These are phyloP conservation scores for Fusarium oxysporum DNA, from an alignment of 2,329 filamentous ascomycete genomes.

Conservation along the genomic window DNA sequence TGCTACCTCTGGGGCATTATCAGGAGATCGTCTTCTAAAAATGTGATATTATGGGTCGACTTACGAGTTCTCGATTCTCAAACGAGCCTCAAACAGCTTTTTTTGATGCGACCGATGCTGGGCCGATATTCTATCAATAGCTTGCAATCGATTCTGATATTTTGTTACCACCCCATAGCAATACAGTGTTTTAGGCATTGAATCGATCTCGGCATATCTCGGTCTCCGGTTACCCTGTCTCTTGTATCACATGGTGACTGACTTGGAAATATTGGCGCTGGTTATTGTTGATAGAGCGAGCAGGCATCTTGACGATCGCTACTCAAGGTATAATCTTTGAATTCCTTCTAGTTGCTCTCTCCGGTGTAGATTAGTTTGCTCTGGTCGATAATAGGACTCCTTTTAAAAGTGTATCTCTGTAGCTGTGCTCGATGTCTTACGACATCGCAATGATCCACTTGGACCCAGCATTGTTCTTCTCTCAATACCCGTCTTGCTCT, in stretches of 20 bases:
- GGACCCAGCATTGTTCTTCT: not conserved
- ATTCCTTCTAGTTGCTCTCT: no score
- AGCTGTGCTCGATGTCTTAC: not conserved
- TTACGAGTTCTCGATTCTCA: not conserved
- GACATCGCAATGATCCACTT: no score
- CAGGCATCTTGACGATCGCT: not conserved
- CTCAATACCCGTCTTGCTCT: not conserved
- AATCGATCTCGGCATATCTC: not conserved
- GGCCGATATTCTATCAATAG: not conserved
- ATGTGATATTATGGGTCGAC: not conserved
- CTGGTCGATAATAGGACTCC: accelerated
- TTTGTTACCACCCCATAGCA: not conserved
- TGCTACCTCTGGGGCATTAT: not conserved
- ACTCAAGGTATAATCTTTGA: not conserved
- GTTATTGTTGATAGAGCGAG: not conserved
- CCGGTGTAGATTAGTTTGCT: accelerated
- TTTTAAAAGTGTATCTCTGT: accelerated
- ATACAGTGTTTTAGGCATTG: not conserved
- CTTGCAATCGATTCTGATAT: not conserved
- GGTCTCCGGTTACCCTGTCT: not conserved
- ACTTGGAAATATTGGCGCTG: not conserved
- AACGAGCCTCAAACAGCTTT: not conserved
- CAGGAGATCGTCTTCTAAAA: not conserved
- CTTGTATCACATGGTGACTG: not conserved
- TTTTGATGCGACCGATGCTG: not conserved